phyloP scores from a whole-genome alignment of 78 protist species.

The Cavenderia fasciculata region DNA sequence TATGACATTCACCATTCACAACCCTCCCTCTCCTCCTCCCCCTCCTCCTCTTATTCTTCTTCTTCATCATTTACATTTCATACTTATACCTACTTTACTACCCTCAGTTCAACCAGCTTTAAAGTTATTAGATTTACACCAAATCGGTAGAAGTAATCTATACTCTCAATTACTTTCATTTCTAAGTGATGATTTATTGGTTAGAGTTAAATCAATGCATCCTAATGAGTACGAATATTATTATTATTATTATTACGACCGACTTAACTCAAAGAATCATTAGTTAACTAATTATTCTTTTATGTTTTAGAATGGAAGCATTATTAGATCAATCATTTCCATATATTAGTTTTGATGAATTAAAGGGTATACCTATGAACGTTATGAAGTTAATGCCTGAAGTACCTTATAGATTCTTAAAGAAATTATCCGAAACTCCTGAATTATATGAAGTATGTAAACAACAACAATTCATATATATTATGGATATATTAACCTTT shows the following conservation, averaged over 20 bases:
- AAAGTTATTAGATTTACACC: conserved; percentile 69
- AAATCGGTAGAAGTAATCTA: conserved; percentile 31
- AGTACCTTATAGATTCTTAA: conserved; percentile 50
- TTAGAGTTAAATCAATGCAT: neutral
- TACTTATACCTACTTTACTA: neutral
- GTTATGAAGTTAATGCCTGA: conserved; percentile 61
- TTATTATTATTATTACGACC: neutral
- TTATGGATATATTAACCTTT: neutral
- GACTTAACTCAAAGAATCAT: neutral
- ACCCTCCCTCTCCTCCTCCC: too few relatives aligned
- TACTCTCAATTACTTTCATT: conserved; percentile 11
- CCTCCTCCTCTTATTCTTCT: neutral
- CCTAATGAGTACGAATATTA: conserved; percentile 10
- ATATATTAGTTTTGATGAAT: conserved; percentile 65
- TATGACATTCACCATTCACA: too few relatives aligned
- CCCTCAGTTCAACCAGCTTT: conserved; percentile 58
- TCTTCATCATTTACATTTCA: neutral
- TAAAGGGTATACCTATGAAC: conserved; percentile 62
- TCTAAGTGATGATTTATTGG: conserved; percentile 28
- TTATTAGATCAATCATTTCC: conserved; percentile 64
- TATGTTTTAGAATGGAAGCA: conserved; percentile 31
- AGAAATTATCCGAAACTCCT: conserved; percentile 20
- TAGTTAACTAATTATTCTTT: neutral
- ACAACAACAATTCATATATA: neutral
- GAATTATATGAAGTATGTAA: conserved; percentile 57